These are phyloP conservation scores for Pelagomonas calceolata DNA, from an alignment of 108 stramenopile species.

Conservation along the genomic window DNA sequence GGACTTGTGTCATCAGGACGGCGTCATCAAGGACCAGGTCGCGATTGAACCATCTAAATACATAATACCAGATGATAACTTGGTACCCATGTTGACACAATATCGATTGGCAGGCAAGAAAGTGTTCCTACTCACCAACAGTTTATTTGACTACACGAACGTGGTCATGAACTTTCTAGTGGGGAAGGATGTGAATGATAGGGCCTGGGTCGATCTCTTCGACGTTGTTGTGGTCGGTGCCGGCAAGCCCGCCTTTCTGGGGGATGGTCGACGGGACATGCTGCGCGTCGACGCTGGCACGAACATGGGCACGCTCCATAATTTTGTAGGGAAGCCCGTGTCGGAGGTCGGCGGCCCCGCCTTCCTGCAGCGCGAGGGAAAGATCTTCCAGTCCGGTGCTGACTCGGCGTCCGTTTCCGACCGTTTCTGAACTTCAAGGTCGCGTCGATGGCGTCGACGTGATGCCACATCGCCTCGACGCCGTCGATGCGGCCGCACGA, in stretches of 20 bases:
- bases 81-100: conserved; percentile 72
- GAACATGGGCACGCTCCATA: background rate
- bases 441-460: too few species aligned
- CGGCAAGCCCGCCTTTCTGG: conserved; percentile 73
- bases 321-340: conserved; percentile 10
- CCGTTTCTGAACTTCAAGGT: too few species aligned
- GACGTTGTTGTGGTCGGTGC: conserved; percentile 80
- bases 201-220: conserved; percentile 82
- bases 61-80: conserved; percentile 66
- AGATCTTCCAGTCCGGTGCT: conserved; percentile 83
- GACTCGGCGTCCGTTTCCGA: too few species aligned
- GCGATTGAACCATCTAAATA: conserved; percentile 67
- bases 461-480: too few species aligned
- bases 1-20: conserved; percentile 89
- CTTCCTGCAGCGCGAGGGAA: conserved; percentile 63
- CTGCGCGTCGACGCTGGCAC: background rate
- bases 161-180: conserved; percentile 81
- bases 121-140: conserved; percentile 85
- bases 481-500: too few species aligned
- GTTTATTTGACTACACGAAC: conserved; percentile 85
- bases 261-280: conserved; percentile 26
- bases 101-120: conserved; percentile 65
- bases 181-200: conserved; percentile 9
- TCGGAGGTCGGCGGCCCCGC: conserved; percentile 53
- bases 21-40: conserved; percentile 88